Evolutionary conservation across 805 yeast genomes (phyloP).

Genomic region (Cyberlindnera euphorbiae): DNA sequence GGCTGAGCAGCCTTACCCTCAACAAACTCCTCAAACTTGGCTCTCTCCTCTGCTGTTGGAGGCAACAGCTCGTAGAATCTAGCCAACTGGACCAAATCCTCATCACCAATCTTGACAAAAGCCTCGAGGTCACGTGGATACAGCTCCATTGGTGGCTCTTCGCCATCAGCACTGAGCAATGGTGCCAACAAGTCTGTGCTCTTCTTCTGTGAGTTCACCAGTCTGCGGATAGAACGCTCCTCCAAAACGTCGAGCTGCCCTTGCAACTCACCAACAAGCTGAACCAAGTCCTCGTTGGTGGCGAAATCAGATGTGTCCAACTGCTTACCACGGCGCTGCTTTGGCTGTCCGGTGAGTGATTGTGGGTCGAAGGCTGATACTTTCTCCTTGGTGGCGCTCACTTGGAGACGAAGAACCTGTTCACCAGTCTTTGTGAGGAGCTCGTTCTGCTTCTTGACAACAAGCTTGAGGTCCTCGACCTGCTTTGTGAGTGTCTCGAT

Average conservation of each 20-base stretch:
- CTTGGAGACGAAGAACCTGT: conserved; percentile 66
- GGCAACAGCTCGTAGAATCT: conserved; percentile 75
- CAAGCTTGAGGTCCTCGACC: conserved; percentile 45
- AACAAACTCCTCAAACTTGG: conserved; percentile 44
- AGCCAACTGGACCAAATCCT: conserved; percentile 48
- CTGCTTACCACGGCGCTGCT: conserved; percentile 9
- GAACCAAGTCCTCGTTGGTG: conserved; percentile 79
- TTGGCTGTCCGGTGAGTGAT: conserved; percentile 5
- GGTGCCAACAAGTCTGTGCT: conserved; percentile 52
- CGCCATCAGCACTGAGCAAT: conserved; percentile 76
- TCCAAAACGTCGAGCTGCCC: conserved; percentile 79
- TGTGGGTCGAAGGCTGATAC: conserved; percentile 28
- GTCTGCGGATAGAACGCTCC: conserved; percentile 68
- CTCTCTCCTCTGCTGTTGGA: conserved; percentile 52
- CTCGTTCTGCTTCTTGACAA: conserved; percentile 60
- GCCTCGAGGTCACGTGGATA: conserved; percentile 59
- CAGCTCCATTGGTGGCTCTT: conserved; percentile 43
- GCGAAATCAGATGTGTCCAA: conserved; percentile 54
- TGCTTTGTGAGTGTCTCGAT: conserved; percentile 25
- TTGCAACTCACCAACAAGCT: conserved; percentile 84
- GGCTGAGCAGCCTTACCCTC: conserved; percentile 45
- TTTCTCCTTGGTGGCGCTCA: conserved; percentile 43
- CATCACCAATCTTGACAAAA: conserved; percentile 43
- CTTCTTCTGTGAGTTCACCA: conserved; percentile 52
- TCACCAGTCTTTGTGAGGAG: conserved; percentile 75